Evolutionary conservation across 2,329 filamentous ascomycete genomes (phyloP), one percentile per base, ranked within the genome.

Genomic region (Ampelomyces quisqualis): DNA sequence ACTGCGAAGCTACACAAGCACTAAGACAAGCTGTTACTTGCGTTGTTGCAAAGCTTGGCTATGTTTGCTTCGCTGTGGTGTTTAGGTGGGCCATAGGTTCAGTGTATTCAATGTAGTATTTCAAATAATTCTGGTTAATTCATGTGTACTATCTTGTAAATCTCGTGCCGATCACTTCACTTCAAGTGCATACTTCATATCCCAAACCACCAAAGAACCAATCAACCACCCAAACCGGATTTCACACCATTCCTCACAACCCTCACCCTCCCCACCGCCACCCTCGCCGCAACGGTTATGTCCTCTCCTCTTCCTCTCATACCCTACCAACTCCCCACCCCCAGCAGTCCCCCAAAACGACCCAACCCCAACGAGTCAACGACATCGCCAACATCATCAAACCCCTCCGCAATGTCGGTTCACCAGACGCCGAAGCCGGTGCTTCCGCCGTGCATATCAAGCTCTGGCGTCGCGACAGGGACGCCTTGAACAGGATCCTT

Each of bases 111-210:
- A n/a, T n/a, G n/a, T n/a, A n/a, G n/a, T n/a, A n/a, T n/a, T n/a
- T n/a, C n/a, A n/a, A n/a, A n/a, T n/a, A n/a, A n/a, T n/a, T n/a
- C n/a, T n/a, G n/a, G n/a, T n/a, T 24, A 8, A 24, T 24, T 24
- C 22, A 43, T 44, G 31, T 36, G 41, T 43, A 49, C 43, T 43
- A 44, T 40, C 37, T 51, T 55, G 40, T 52, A 51, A 50, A 47
- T 43, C 38, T 31, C 49, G 58, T 64, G 61, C 60, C 49, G 61
- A 58, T 47, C 61, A 63, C 58, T 49, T 49, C 48, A 40, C n/a
- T n/a, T n/a, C n/a, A n/a, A n/a, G n/a, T n/a, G n/a, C n/a, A 28
- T 5, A 26, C 9, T 5, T 4, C 23, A 6, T 26, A n/a, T 11
- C 4, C 10, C 4, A 26, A 9, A 26, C 10, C 10, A 26, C 5